Conservation (phyloP, 2,329 filamentous ascomycete genomes). For the Stachybotrys elegans region DNA sequence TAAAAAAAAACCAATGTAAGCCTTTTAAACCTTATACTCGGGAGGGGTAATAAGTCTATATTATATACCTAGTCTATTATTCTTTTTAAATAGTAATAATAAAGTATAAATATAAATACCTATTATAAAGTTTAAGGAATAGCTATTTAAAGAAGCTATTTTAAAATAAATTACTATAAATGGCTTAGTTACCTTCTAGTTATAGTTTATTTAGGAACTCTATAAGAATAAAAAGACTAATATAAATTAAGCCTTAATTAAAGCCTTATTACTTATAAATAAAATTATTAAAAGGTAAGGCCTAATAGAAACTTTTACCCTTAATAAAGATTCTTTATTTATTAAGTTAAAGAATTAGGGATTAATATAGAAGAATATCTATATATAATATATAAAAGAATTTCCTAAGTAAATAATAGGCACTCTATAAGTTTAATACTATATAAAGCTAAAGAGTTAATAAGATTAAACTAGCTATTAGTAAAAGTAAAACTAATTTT, state of each 20-base stretch:
- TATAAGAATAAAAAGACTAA: neutral
- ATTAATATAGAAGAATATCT: neutral
- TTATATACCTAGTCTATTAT: too few species aligned
- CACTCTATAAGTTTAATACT: neutral
- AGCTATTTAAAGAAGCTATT: neutral
- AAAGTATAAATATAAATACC: neutral
- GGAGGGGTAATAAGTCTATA: too few species aligned
- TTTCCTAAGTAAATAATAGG: neutral
- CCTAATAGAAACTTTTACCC: neutral
- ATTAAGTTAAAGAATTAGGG: neutral
- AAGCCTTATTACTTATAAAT: neutral
- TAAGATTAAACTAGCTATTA: neutral
- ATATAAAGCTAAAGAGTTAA: neutral
- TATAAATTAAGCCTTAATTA: neutral
- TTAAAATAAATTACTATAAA: neutral
- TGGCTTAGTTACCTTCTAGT: neutral
- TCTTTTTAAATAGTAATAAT: neutral
- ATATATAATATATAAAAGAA: neutral
- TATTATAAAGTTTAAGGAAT: neutral
- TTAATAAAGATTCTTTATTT: neutral
- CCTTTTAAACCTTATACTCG: too few species aligned
- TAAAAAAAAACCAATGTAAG: too few species aligned
- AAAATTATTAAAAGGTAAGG: neutral
- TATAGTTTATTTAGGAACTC: neutral
- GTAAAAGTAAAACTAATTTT: too few species aligned